Evolutionary conservation across 2,329 filamentous ascomycete genomes (phyloP), one percentile per base, ranked within the genome.

Genomic region (Cryoendolithus antarcticus): DNA sequence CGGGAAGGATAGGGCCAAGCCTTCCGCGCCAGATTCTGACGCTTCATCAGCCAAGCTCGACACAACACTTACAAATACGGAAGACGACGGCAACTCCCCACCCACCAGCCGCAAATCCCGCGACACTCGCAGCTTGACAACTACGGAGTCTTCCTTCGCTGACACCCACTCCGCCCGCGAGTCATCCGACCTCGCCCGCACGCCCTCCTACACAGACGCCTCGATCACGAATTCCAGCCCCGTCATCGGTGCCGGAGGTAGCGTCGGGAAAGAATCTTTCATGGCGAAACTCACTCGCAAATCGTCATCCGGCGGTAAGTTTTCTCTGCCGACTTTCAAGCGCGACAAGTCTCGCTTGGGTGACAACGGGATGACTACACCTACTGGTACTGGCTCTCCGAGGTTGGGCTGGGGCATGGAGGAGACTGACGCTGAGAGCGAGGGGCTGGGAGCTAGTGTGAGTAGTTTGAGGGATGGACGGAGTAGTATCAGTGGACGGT

Each of bases 251-350:
- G 44, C 55, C 32, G 15, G 15, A 19, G 49, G 52, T 34, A 34
- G 50, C 39, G 37, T 39, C 15, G 60, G 62, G 42, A 67, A 64
- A 39, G 65, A 69, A 35, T 60, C 58, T 2, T 66, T 70, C 47
- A 69, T 70, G 64, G 60, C 63, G 43, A 69, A 69, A 44, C 58
- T 71, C 30, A 62, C 61, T 4, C 62, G 67, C 38, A 71, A 71
- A 49, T 59, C 59, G 30, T 63, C 59, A 42, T 61, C 63, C 1
- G 15, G 15, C 15, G 61, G 58, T 38, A 67, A 68, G 38, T 69
- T 69, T 49, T 47, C 47, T 2, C 56, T 62, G 36, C 54, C 58
- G 7, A 54, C 49, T 8, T 59, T 60, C 41, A 58, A 58, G 38
- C 46, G 54, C 8, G 58, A 62, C 37, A 66, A 63, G 44, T 51